Percentiles rank a stretch among this genome's conserved stretches.
Conservation (phyloP, 805 yeast species). For the Helenozyma baotianmanensis region DNA sequence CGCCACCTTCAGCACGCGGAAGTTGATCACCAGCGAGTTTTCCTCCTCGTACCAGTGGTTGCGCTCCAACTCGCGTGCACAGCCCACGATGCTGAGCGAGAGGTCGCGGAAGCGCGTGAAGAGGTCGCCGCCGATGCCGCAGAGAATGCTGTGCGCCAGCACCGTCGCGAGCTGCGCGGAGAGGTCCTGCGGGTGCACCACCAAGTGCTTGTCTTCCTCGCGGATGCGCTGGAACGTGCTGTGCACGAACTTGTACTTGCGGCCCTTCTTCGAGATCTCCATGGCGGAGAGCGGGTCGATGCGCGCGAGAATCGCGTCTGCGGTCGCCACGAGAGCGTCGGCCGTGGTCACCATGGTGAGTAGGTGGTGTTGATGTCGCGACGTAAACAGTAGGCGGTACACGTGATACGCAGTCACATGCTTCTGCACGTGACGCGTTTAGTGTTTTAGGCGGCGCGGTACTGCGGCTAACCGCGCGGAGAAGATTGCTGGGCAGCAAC, state of each 20-base stretch:
- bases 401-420: too few relatives aligned
- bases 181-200: constrained; percentile 30
- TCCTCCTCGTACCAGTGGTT: constrained; percentile 48
- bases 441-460: too few relatives aligned
- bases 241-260: constrained; percentile 45
- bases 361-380: too few relatives aligned
- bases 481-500: too few relatives aligned
- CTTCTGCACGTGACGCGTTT: too few relatives aligned
- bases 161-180: constrained; percentile 31
- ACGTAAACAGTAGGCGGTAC: too few relatives aligned
- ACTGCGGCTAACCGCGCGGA: too few relatives aligned
- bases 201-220: constrained; percentile 46
- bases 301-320: constrained; percentile 34
- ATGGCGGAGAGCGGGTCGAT: constrained; percentile 29
- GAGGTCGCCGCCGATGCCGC: constrained; percentile 27
- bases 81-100: constrained; percentile 45
- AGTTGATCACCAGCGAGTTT: constrained; percentile 36
- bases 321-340: constrained; percentile 32
- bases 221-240: constrained; percentile 46
- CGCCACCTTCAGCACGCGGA: constrained; percentile 29
- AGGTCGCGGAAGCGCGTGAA: constrained; percentile 34
- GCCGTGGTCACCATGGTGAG: constrained; percentile 11
- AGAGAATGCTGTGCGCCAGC: constrained; percentile 42
- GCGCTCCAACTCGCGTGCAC: constrained; percentile 45
- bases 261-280: constrained; percentile 40